A percentile compares a stretch with the other conserved stretches of the same genome.
These are phyloP conservation scores for Geoglossum cookeanum DNA, from an alignment of 2,329 filamentous ascomycete genomes.

Conservation along the genomic window DNA sequence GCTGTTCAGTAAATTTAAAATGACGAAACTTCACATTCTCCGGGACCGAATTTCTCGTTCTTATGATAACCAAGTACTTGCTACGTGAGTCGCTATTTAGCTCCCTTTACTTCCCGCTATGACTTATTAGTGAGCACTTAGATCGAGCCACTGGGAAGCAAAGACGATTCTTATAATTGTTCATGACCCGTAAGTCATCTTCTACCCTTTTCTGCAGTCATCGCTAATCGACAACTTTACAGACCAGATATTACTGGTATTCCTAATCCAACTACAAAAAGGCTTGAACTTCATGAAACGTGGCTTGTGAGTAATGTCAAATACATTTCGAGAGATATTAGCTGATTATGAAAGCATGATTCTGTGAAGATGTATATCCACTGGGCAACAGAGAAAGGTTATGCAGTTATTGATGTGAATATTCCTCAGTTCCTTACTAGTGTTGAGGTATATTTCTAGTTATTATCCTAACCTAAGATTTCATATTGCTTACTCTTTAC, in stretches of 20 bases:
- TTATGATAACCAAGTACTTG: slow-evolving; percentile 72
- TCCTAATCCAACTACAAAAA: slow-evolving; percentile 37
- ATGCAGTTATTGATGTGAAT: slow-evolving; percentile 81
- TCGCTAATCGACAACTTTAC: background rate
- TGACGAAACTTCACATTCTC: slow-evolving; percentile 66
- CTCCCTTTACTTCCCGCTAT: background rate
- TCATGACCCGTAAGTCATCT: slow-evolving; percentile 57
- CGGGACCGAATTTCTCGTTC: slow-evolving; percentile 52
- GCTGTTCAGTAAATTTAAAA: slow-evolving; percentile 52
- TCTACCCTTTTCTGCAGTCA: background rate
- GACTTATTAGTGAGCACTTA: background rate
- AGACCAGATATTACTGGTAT: slow-evolving; percentile 23
- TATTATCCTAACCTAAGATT: background rate
- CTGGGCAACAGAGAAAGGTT: slow-evolving; percentile 60
- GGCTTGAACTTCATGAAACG: slow-evolving; percentile 63
- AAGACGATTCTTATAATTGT: slow-evolving; percentile 57
- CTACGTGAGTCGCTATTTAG: slow-evolving; percentile 34
- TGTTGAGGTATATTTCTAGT: slow-evolving; percentile 23
- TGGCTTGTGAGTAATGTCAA: slow-evolving; percentile 51
- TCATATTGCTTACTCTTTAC: background rate
- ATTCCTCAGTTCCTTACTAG: slow-evolving; percentile 59
- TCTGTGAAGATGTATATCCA: slow-evolving; percentile 61
- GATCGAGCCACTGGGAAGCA: slow-evolving; percentile 1
- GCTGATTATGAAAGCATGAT: slow-evolving; percentile 45
- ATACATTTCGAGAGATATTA: background rate